Evolutionary conservation across 2,329 filamentous ascomycete genomes (phyloP).

Genomic region (Microcyclospora pomicola): DNA sequence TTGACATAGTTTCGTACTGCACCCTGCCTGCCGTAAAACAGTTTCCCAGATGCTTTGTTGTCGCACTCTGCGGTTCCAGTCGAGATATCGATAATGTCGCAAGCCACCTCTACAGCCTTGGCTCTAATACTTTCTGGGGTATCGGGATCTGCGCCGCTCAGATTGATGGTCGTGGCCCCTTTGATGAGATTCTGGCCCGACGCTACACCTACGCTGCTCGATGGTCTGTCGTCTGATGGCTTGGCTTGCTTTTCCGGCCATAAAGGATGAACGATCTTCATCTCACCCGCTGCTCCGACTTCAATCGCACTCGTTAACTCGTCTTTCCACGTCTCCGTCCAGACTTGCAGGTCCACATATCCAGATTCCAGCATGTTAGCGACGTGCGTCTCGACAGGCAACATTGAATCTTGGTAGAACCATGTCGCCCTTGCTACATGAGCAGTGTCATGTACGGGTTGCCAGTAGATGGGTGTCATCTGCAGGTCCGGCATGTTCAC

Average conservation of each 20-base stretch:
- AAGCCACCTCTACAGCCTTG: slow-evolving; percentile 30
- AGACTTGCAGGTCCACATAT: slow-evolving; percentile 72
- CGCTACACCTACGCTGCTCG: slow-evolving; percentile 14
- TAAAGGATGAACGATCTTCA: slow-evolving; percentile 72
- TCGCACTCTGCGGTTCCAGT: slow-evolving; percentile 31
- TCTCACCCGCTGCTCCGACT: slow-evolving; percentile 76
- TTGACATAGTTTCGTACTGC: slow-evolving; percentile 48
- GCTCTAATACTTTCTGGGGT: slow-evolving; percentile 31
- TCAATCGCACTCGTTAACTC: slow-evolving; percentile 83
- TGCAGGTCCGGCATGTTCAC: slow-evolving; percentile 64
- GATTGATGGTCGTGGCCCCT: slow-evolving; percentile 12
- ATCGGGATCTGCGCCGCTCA: slow-evolving; percentile 22
- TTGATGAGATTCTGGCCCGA: slow-evolving; percentile 5
- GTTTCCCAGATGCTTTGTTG: slow-evolving; percentile 34
- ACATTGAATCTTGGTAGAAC: slow-evolving; percentile 96
- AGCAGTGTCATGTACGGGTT: slow-evolving; percentile 76
- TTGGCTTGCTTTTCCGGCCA: slow-evolving; percentile 57
- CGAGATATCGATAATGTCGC: slow-evolving; percentile 35
- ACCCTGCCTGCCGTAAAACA: slow-evolving; percentile 30
- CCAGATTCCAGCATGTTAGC: slow-evolving; percentile 90
- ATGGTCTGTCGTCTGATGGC: slow-evolving; percentile 34
- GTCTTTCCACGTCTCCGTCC: slow-evolving; percentile 85
- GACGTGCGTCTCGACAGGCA: slow-evolving; percentile 69
- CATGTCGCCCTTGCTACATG: slow-evolving; percentile 76
- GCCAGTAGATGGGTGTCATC: slow-evolving; percentile 98